Evolutionary conservation across 2,329 filamentous ascomycete species (phyloP).

Genomic region (Exophiala xenobiotica): DNA sequence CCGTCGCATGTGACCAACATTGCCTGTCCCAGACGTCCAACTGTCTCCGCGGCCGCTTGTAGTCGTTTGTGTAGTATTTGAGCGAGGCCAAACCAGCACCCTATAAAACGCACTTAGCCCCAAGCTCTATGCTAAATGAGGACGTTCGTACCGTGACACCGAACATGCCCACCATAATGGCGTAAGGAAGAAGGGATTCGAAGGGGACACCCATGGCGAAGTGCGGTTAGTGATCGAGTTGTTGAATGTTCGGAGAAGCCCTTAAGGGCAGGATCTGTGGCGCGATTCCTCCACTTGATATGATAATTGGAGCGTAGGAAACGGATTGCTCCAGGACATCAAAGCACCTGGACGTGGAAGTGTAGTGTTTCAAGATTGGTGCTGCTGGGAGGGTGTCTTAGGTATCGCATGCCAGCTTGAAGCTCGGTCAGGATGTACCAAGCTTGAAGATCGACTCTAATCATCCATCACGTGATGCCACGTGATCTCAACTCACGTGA

Average conservation of each 20-base stretch:
- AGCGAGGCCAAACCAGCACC: slow-evolving; percentile 58
- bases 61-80: slow-evolving; percentile 61
- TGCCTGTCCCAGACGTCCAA: slow-evolving; percentile 66
- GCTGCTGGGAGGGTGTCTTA: too few species aligned
- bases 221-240: neutral
- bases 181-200: slow-evolving; percentile 64
- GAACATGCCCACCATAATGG: slow-evolving; percentile 55
- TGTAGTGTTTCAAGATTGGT: neutral
- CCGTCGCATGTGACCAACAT: slow-evolving; percentile 47
- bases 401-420: neutral
- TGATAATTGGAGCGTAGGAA: too few species aligned
- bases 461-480: neutral
- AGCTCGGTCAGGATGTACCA: neutral
- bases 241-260: too few species aligned
- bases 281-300: too few species aligned
- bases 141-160: slow-evolving; percentile 45
- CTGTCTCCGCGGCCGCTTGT: slow-evolving; percentile 60
- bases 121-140: slow-evolving; percentile 10
- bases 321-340: too few species aligned
- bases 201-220: slow-evolving; percentile 64
- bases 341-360: too few species aligned
- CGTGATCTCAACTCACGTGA: too few species aligned
- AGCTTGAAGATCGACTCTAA: neutral
- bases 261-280: too few species aligned
- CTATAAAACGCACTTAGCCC: slow-evolving; percentile 21